These are phyloP conservation scores for Eucalyptus curtisii DNA, from an alignment of 345 rosid species.

Conservation along the genomic window DNA sequence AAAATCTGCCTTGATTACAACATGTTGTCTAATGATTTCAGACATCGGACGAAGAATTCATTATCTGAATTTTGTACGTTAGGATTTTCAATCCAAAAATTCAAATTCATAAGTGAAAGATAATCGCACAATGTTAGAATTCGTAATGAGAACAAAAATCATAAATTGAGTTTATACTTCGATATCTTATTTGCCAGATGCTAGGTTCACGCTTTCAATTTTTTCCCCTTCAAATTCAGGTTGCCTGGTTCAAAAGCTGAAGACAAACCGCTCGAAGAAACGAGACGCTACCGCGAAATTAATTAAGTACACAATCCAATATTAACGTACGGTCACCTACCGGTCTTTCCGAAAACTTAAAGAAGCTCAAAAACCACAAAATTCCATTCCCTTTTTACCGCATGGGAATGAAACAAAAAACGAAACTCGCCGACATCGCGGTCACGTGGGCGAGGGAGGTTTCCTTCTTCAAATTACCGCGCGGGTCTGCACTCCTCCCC, in stretches of 20 bases:
- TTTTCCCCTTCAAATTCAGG: background rate
- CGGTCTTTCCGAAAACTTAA: background rate
- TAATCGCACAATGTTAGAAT: background rate
- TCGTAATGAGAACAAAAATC: background rate
- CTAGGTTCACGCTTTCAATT: background rate
- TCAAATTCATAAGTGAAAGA: too few species aligned
- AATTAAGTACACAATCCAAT: background rate
- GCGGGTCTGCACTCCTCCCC: background rate
- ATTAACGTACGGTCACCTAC: background rate
- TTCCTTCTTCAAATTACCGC: background rate
- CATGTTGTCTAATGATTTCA: background rate
- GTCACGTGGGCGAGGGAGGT: background rate
- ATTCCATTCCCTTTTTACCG: background rate
- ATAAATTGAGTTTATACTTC: background rate
- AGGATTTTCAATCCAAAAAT: too few species aligned
- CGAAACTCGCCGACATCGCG: background rate
- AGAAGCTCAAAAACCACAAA: background rate
- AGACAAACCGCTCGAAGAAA: background rate
- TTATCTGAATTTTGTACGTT: background rate
- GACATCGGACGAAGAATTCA: background rate
- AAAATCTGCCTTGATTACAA: background rate
- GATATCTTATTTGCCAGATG: background rate
- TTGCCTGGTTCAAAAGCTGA: background rate
- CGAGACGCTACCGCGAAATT: background rate
- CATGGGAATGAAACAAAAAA: background rate